These are phyloP conservation scores for Suhomyces bokatorum DNA, from an alignment of 1,139 yeast genomes.

Conservation along the genomic window DNA sequence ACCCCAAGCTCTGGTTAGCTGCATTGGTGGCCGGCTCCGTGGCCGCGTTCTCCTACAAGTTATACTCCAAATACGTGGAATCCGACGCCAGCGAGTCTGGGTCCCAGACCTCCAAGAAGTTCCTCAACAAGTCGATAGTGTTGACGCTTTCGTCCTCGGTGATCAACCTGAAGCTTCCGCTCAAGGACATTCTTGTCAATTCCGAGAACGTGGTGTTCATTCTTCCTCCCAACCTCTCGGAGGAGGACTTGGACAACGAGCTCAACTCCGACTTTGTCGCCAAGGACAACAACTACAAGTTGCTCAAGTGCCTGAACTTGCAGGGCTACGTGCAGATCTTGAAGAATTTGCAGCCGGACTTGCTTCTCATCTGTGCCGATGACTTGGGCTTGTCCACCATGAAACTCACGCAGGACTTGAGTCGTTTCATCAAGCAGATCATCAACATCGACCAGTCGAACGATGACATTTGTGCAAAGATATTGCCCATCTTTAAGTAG, in stretches of 20 bases:
- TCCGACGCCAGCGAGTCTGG: conserved; percentile 9
- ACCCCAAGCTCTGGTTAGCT: conserved; percentile 36
- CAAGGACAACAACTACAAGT: conserved; percentile 35
- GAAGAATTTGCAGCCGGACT: conserved; percentile 46
- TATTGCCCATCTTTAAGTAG: conserved; percentile 27
- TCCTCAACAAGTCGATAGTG: conserved; percentile 40
- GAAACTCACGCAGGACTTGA: conserved; percentile 38
- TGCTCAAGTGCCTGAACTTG: conserved; percentile 43
- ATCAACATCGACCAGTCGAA: conserved; percentile 37
- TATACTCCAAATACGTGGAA: conserved; percentile 26
- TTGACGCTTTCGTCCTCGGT: conserved; percentile 47
- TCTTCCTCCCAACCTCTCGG: conserved; percentile 46
- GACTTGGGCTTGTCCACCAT: conserved; percentile 40
- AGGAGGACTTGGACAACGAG: conserved; percentile 38
- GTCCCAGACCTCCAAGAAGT: conserved; percentile 20
- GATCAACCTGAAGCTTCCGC: conserved; percentile 40
- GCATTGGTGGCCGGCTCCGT: conserved; percentile 42
- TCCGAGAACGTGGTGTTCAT: conserved; percentile 48
- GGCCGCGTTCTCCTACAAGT: conserved; percentile 36
- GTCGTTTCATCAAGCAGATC: conserved; percentile 41
- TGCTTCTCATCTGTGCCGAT: conserved; percentile 43
- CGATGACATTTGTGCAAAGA: conserved; percentile 30
- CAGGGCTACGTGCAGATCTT: conserved; percentile 45
- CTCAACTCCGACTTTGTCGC: conserved; percentile 14
- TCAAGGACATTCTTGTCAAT: conserved; percentile 40